phyloP scores from a whole-genome alignment of 2,329 filamentous ascomycete genomes.

The Aspergillus sp. region DNA sequence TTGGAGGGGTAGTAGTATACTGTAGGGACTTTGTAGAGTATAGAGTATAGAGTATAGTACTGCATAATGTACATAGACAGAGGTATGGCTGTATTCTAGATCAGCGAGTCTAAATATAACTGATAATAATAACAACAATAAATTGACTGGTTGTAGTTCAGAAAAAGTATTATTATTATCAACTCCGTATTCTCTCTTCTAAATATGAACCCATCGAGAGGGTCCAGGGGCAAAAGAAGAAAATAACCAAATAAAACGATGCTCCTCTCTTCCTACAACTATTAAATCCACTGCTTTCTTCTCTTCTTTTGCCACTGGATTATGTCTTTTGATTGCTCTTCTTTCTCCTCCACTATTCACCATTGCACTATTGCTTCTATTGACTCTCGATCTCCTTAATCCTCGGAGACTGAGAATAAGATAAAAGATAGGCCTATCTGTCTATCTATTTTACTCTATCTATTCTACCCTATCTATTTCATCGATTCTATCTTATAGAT shows the following conservation, averaged over 20 bases:
- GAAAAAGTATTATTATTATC: background rate
- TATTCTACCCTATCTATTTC: background rate
- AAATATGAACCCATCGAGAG: background rate
- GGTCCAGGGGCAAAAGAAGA: constrained; percentile 1
- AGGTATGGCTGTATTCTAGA: background rate
- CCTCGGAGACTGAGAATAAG: too few species aligned
- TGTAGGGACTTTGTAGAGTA: background rate
- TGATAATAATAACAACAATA: background rate
- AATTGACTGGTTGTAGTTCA: background rate
- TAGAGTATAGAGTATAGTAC: background rate
- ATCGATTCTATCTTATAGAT: background rate
- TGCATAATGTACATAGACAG: background rate
- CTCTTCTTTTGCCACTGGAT: background rate
- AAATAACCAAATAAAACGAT: background rate
- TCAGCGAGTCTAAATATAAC: background rate
- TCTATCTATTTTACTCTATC: background rate
- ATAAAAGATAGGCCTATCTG: too few species aligned
- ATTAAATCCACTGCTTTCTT: background rate
- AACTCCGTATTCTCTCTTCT: background rate
- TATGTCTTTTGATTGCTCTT: background rate
- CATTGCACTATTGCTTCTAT: too few species aligned
- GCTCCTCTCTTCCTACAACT: background rate
- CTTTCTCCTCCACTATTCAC: background rate
- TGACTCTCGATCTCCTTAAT: too few species aligned
- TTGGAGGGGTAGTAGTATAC: background rate